These are phyloP conservation scores for Jaminaea rosea DNA, from an alignment of 1,284 basidiomycete species.

Conservation along the genomic window DNA sequence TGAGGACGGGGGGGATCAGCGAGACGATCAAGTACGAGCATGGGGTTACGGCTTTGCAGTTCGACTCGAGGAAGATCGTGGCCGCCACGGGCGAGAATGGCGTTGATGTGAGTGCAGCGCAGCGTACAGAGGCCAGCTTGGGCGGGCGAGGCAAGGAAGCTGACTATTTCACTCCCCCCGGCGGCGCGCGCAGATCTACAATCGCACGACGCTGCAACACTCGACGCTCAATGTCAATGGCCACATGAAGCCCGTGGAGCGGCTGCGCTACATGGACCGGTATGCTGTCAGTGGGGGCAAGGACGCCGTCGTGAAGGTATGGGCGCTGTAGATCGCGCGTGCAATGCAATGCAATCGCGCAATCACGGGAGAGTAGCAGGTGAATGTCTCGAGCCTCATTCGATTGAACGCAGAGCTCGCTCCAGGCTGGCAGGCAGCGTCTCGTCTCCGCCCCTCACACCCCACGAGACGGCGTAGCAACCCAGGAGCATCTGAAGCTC, in stretches of 20 bases:
- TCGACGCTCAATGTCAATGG: slow-evolving; percentile 77
- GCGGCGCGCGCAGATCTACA: slow-evolving; percentile 63
- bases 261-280: slow-evolving; percentile 87
- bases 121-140: no score
- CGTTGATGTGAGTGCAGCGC: slow-evolving; percentile 59
- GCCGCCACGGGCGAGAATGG: slow-evolving; percentile 90
- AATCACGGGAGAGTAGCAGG: background rate
- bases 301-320: slow-evolving; percentile 82
- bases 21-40: slow-evolving; percentile 87
- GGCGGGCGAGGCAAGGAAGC: no score
- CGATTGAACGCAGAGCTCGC: no score
- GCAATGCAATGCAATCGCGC: background rate
- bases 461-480: slow-evolving; percentile 25
- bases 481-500: slow-evolving; percentile 44
- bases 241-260: slow-evolving; percentile 80
- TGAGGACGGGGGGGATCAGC: slow-evolving; percentile 75
- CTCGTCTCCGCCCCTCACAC: no score
- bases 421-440: no score
- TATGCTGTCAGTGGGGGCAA: slow-evolving; percentile 85
- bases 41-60: slow-evolving; percentile 83
- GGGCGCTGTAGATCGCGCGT: slow-evolving; percentile 62
- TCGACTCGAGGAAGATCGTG: slow-evolving; percentile 83
- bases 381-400: no score
- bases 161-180: no score
- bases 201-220: slow-evolving; percentile 84